Base-by-base conservation (phyloP, 345 rosid genomes). In the Eucalyptus regnans region DNA sequence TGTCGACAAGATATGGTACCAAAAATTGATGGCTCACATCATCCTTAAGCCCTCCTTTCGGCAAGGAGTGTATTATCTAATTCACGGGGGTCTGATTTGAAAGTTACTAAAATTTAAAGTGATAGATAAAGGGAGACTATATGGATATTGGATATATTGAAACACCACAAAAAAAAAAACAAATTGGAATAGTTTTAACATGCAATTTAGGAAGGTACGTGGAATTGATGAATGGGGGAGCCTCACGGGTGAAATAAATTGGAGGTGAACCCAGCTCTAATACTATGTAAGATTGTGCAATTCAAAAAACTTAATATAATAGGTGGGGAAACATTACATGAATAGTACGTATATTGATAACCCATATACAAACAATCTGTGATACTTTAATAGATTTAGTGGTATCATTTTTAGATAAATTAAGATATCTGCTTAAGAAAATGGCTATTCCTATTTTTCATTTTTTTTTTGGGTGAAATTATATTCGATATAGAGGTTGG, bases 191-290 rank as follows among this genome's bases (percentile, higher is more conserved):
- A 33, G 54, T 68, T 9, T 6, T 3, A 68, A 68, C 23, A 68
- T 0, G 0, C 22, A 66, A 66, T 2, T 54, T 31, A 15, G 11
- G 41, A 31, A 7, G 76, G 41, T 16, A 66, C 1, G 3, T n/a
- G 41, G 43, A 66, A 66, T 31, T 14, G 22, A 31, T 33, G 80
- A 31, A 8, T 0, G 0, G 22, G 22, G 43, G 6, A 5, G 44
- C 4, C 43, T 16, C 2, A 15, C 22, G 15, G 9, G 79, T 0
- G 23, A 68, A 68, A 9, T 68, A 37, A 31, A 66, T 31, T 7
- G 8, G 12, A 16, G 43, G 43, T 4, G 43, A 31, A 33, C 4
- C 22, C 12, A 5, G 7, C 3, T 68, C 12, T 1, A 37, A 31
- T 68, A 4, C 80, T 16, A 68, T 17, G 7, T 8, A 16, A 10